Conservation (phyloP, 192 early-diverging fungal species). For the Coemansia sp. region DNA sequence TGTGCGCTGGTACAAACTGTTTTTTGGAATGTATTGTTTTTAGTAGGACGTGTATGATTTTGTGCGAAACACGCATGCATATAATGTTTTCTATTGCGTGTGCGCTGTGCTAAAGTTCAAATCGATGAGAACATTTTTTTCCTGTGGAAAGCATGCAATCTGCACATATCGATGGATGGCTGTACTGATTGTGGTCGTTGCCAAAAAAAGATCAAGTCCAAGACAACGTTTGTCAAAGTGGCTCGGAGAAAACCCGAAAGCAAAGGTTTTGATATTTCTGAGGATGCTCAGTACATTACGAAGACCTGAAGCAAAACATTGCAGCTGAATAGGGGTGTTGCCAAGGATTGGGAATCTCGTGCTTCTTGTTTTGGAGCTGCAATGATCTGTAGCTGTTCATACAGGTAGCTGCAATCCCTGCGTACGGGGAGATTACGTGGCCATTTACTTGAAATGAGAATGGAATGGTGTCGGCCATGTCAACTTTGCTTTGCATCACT, state of each 20-base stretch:
- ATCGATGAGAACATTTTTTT: not conserved
- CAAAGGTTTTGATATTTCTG: too few species aligned
- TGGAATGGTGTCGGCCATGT: not conserved
- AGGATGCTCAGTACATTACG: too few species aligned
- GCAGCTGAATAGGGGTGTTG: too few species aligned
- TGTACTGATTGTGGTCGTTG: not conserved
- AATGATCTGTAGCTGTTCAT: not conserved
- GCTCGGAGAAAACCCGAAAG: not conserved
- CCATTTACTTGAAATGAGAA: not conserved
- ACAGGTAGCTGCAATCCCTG: not conserved
- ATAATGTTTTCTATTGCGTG: not conserved
- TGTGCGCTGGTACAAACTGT: not conserved
- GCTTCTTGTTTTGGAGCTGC: not conserved
- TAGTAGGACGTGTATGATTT: not conserved
- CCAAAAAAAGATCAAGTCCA: not conserved
- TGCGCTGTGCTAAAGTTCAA: not conserved
- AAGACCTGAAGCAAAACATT: too few species aligned
- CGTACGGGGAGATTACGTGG: not conserved
- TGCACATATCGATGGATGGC: conserved; percentile 5
- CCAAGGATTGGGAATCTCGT: not conserved
- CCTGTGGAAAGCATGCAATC: not conserved
- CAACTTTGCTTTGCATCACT: not conserved
- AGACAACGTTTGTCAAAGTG: not conserved
- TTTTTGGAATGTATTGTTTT: not conserved
- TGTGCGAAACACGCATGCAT: not conserved